A percentile compares a stretch with the other conserved stretches of the same genome.
Conservation (phyloP, 2,329 filamentous ascomycete genomes). For the Stagonosporopsis rhizophila region DNA sequence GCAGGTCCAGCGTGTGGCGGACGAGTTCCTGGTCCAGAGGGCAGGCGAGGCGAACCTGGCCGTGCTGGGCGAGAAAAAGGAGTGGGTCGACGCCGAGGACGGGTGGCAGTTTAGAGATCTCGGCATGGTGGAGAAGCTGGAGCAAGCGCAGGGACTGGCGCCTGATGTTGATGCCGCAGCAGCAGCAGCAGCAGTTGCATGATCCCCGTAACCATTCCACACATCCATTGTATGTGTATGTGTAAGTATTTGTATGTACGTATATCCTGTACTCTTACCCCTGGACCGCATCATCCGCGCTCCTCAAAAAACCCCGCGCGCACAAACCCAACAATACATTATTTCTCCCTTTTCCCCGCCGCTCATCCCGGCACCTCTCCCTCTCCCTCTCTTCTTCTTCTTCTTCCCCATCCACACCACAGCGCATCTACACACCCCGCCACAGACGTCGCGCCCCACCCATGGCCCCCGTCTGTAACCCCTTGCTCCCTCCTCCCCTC, state of each 20-base stretch:
- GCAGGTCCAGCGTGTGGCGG: slow-evolving; percentile 81
- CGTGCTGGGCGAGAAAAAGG: slow-evolving; percentile 83
- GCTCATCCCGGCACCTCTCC: too few relatives aligned
- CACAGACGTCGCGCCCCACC: background rate
- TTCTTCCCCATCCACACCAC: background rate
- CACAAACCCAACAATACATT: too few relatives aligned
- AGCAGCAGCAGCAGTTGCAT: background rate
- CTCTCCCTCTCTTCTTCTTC: too few relatives aligned
- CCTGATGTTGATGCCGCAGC: background rate
- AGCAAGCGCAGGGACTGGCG: slow-evolving; percentile 26
- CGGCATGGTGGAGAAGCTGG: slow-evolving; percentile 58
- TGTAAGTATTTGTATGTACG: background rate
- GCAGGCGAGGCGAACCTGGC: slow-evolving; percentile 69
- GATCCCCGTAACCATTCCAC: background rate
- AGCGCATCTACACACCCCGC: background rate
- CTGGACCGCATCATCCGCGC: background rate
- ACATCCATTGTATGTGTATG: background rate
- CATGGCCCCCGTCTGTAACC: background rate
- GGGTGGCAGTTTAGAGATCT: slow-evolving; percentile 80
- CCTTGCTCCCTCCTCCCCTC: too few relatives aligned
- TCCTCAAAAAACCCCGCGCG: background rate
- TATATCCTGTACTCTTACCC: slow-evolving; percentile 4
- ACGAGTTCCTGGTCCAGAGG: slow-evolving; percentile 78
- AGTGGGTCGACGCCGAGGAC: slow-evolving; percentile 69
- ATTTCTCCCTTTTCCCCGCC: too few relatives aligned